A percentile compares a stretch with the other conserved stretches of the same genome.
Evolutionary conservation across 169 alveolate species (phyloP).

Genomic region (Plasmodium blacklocki): DNA sequence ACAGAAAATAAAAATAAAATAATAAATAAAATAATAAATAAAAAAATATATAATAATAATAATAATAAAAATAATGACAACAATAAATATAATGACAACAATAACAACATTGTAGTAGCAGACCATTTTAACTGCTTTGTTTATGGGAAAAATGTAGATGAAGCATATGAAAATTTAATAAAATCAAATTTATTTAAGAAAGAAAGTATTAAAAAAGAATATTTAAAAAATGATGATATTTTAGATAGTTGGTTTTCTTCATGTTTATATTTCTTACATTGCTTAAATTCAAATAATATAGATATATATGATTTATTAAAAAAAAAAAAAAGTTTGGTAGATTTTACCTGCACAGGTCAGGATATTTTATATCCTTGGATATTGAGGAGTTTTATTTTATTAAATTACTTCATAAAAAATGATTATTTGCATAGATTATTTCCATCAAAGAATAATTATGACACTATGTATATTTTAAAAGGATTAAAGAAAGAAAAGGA

Average conservation of each 20-base stretch:
- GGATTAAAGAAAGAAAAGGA: background rate
- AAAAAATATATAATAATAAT: too few relatives aligned
- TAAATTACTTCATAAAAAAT: constrained; percentile 13
- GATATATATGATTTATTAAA: constrained; percentile 3
- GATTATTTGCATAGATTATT: background rate
- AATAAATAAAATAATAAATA: too few relatives aligned
- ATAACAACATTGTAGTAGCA: too few relatives aligned
- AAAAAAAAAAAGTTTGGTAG: constrained; percentile 12
- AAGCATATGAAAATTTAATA: constrained; percentile 24
- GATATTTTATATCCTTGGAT: constrained; percentile 58
- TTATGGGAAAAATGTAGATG: constrained; percentile 25
- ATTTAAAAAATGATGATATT: constrained; percentile 27
- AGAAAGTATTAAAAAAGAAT: constrained; percentile 13
- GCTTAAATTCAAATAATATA: constrained; percentile 8
- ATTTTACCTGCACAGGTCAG: constrained; percentile 51
- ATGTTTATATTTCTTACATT: constrained; percentile 26
- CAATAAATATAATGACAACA: too few relatives aligned
- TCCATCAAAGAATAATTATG: background rate
- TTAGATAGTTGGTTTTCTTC: constrained; percentile 68
- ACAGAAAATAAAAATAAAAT: too few relatives aligned
- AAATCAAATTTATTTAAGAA: constrained; percentile 12
- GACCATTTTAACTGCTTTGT: constrained; percentile 4
- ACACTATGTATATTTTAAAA: background rate
- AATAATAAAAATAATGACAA: too few relatives aligned
- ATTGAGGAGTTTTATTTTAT: constrained; percentile 28